Conservation (phyloP, 2,329 filamentous ascomycete genomes). For the Phoma sp. region DNA sequence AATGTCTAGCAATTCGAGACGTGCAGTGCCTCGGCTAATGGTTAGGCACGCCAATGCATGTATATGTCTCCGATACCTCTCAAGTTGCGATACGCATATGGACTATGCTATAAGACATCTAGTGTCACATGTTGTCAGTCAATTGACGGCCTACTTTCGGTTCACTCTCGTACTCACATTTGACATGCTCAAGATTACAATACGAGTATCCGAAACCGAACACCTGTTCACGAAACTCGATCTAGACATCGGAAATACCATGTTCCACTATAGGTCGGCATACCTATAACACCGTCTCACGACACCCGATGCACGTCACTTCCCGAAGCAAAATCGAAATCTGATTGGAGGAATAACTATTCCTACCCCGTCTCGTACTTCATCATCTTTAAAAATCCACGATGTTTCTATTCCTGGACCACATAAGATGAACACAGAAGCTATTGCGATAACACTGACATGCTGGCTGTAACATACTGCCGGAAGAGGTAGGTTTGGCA, state of each 20-base stretch:
- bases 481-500: constrained; percentile 10
- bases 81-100: constrained; percentile 3
- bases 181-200: too few species aligned
- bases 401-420: constrained; percentile 13
- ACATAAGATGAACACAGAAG: constrained; percentile 16
- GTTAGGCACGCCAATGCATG: neutral
- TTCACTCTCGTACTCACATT: too few species aligned
- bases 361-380: constrained; percentile 8
- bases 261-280: constrained; percentile 17
- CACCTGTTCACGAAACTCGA: constrained; percentile 10
- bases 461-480: constrained; percentile 4
- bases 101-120: constrained; percentile 5
- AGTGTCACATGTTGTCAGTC: neutral
- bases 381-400: constrained; percentile 15
- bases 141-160: neutral
- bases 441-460: constrained; percentile 11
- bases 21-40: neutral
- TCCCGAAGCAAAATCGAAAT: neutral
- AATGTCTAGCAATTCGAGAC: neutral
- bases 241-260: constrained; percentile 11
- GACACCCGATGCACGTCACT: constrained; percentile 17
- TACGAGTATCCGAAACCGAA: constrained; percentile 1
- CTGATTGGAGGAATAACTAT: constrained; percentile 19
- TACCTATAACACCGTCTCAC: constrained; percentile 20
- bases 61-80: neutral